phyloP scores from a whole-genome alignment of 805 yeast species.

The Pichia californica region DNA sequence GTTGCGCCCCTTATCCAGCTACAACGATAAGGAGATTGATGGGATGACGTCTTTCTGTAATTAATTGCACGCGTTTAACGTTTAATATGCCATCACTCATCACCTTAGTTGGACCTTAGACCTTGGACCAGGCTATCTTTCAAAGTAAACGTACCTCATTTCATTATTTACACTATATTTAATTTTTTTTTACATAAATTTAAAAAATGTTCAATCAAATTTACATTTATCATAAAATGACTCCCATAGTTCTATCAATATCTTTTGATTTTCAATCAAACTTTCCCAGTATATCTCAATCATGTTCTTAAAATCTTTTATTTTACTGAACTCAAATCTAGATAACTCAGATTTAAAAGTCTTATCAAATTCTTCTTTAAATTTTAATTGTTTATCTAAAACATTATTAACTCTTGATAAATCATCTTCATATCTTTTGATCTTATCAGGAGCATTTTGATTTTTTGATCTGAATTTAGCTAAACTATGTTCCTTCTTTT shows the following conservation, averaged over 20 bases:
- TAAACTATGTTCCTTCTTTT: constrained; percentile 40
- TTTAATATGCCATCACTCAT: too few relatives aligned
- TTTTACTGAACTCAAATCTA: constrained; percentile 65
- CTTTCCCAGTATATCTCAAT: constrained; percentile 89
- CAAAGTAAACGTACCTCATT: too few relatives aligned
- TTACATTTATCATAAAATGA: constrained; percentile 62
- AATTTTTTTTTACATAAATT: too few relatives aligned
- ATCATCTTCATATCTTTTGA: constrained; percentile 52
- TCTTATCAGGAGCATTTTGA: constrained; percentile 55
- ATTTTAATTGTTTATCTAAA: constrained; percentile 46
- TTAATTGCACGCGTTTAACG: too few relatives aligned
- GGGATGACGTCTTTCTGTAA: too few relatives aligned
- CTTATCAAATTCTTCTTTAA: constrained; percentile 57
- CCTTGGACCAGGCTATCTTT: too few relatives aligned
- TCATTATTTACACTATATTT: too few relatives aligned
- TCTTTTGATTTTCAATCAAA: constrained; percentile 89
- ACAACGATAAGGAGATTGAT: too few relatives aligned
- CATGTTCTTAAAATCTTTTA: constrained; percentile 79
- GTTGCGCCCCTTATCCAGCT: too few relatives aligned
- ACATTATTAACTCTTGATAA: constrained; percentile 48
- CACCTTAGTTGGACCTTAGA: too few relatives aligned
- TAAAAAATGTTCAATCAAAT: constrained; percentile 16
- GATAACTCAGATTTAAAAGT: constrained; percentile 64
- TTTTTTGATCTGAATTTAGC: constrained; percentile 39
- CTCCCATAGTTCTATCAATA: constrained; percentile 82